A percentile compares a stretch with the other conserved stretches of the same genome.
Conservation (phyloP, 176 grass and related monocot genomes). For the Stipa capillata region DNA sequence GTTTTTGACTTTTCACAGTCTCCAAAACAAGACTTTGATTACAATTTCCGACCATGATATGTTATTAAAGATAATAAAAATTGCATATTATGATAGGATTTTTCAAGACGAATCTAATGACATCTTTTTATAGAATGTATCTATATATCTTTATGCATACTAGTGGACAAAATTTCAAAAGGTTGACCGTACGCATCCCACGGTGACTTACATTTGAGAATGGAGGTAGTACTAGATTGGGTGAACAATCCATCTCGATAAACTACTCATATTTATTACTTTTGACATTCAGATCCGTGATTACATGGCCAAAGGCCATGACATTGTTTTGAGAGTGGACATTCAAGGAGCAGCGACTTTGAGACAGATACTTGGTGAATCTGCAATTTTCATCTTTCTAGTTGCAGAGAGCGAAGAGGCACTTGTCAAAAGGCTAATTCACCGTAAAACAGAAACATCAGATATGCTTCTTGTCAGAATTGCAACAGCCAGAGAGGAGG, state of each 20-base stretch:
- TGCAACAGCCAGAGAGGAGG: constrained; percentile 81
- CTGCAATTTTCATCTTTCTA: constrained; percentile 90
- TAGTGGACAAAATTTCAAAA: too few relatives aligned
- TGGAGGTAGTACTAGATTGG: too few relatives aligned
- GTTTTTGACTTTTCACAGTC: too few relatives aligned
- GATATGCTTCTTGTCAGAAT: constrained; percentile 96
- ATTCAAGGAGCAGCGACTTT: constrained; percentile 93
- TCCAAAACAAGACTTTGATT: too few relatives aligned
- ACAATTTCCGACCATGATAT: too few relatives aligned
- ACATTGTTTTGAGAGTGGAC: constrained; percentile 94
- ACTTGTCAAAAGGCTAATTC: constrained; percentile 80
- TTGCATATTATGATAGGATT: too few relatives aligned
- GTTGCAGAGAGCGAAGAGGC: constrained; percentile 86
- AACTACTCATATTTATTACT: constrained; percentile 4
- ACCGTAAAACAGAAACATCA: constrained; percentile 83
- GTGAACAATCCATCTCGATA: background rate
- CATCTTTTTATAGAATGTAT: too few relatives aligned
- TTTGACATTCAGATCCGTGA: constrained; percentile 69
- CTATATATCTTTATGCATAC: too few relatives aligned
- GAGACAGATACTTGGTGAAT: constrained; percentile 71
- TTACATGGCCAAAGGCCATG: constrained; percentile 84
- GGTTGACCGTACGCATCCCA: too few relatives aligned
- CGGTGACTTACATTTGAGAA: too few relatives aligned
- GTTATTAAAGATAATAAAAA: too few relatives aligned
- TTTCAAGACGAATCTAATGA: too few relatives aligned